Evolutionary conservation across 192 early-diverging fungal genomes (phyloP).

Genomic region (Backusella psychrophila): DNA sequence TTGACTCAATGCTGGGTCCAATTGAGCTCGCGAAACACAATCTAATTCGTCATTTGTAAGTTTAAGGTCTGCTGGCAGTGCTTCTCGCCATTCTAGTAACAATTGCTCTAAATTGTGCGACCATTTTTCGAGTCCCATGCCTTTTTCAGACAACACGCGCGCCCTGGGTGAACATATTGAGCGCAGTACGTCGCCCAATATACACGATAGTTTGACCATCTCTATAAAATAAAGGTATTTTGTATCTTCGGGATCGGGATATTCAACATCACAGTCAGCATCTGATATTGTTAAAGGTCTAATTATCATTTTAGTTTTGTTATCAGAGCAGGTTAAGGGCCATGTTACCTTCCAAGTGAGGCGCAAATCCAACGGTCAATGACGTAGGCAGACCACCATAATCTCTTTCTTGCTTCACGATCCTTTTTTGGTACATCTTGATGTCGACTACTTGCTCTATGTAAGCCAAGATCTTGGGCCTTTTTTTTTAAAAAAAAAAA

Average conservation of each 20-base stretch:
- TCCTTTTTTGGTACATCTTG: constrained; percentile 2
- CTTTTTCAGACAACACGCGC: constrained; percentile 8
- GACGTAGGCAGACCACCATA: constrained; percentile 35
- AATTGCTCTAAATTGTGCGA: constrained; percentile 9
- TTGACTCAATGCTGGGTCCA: neutral
- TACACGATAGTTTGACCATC: constrained; percentile 25
- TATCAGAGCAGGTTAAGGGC: neutral
- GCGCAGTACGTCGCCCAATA: constrained; percentile 30
- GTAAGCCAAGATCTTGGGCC: constrained; percentile 36
- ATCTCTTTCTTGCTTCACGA: constrained; percentile 13
- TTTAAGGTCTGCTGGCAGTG: constrained; percentile 7
- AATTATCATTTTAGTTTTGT: neutral
- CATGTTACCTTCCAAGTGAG: constrained; percentile 23
- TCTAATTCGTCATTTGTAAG: constrained; percentile 18
- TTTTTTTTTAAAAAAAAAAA: neutral
- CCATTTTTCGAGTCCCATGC: constrained; percentile 10
- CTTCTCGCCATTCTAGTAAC: constrained; percentile 22
- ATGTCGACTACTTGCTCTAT: constrained; percentile 25
- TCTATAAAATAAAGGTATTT: constrained; percentile 10
- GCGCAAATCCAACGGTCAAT: constrained; percentile 34
- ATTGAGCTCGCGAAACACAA: neutral
- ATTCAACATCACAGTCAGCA: constrained; percentile 36
- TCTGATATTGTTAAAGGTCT: constrained; percentile 33
- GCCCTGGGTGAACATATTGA: constrained; percentile 29
- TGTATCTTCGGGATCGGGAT: constrained; percentile 3